Evolutionary conservation across 768 basidiomycete species (phyloP).

Genomic region (Boletus reticuloceps): DNA sequence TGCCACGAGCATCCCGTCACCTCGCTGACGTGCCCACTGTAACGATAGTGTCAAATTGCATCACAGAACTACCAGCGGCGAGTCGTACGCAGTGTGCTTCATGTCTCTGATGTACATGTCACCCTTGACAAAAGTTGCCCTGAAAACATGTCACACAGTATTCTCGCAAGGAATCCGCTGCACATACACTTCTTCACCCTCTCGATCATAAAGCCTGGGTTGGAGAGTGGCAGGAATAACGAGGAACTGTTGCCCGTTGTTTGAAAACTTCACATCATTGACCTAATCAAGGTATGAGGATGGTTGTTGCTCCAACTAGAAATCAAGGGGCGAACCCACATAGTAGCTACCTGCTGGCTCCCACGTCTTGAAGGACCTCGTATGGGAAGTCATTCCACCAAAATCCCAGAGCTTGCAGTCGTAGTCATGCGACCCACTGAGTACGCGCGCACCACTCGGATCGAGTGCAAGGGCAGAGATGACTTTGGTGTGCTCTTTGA

Average conservation of each 20-base stretch:
- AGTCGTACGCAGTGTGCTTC: slow-evolving; percentile 91
- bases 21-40: slow-evolving; percentile 92
- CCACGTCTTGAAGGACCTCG: slow-evolving; percentile 95
- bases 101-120: slow-evolving; percentile 99
- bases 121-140: slow-evolving; percentile 85
- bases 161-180: slow-evolving; percentile 13
- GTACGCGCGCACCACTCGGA: slow-evolving; percentile 88
- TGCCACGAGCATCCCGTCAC: slow-evolving; percentile 91
- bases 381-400: slow-evolving; percentile 90
- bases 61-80: slow-evolving; percentile 5
- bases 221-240: slow-evolving; percentile 87
- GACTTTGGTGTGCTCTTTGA: slow-evolving; percentile 97
- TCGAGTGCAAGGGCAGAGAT: slow-evolving; percentile 91
- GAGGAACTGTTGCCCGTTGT: slow-evolving; percentile 81
- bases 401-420: slow-evolving; percentile 99
- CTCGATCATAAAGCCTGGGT: slow-evolving; percentile 85
- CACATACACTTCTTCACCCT: slow-evolving; percentile 90
- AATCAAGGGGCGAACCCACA: slow-evolving; percentile 40
- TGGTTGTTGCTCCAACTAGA: neutral
- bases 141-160: slow-evolving; percentile 50
- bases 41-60: slow-evolving; percentile 3
- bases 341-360: slow-evolving; percentile 94
- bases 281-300: slow-evolving; percentile 48
- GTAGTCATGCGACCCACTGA: slow-evolving; percentile 95
- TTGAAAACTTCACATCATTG: slow-evolving; percentile 87